phyloP scores from a whole-genome alignment of 495 filamentous ascomycete species.

The Lindgomyces ingoldianus region DNA sequence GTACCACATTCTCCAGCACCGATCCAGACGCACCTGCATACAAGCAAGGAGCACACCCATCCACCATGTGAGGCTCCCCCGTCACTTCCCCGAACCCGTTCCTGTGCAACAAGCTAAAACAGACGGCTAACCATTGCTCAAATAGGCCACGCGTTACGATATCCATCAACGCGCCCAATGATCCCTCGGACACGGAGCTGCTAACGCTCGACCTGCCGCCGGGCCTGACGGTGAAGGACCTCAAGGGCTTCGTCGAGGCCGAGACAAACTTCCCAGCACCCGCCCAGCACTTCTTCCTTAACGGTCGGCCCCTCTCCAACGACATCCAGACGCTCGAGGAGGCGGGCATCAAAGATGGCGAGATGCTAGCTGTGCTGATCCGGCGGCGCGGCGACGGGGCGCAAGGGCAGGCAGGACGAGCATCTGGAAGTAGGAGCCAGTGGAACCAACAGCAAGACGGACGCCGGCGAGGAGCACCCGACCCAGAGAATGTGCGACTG shows the following conservation, averaged over 20 bases:
- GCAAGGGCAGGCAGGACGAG: slow-evolving; percentile 28
- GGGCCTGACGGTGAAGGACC: slow-evolving; percentile 79
- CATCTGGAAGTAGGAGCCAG: neutral
- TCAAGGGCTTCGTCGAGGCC: slow-evolving; percentile 77
- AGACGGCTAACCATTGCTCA: slow-evolving; percentile 33
- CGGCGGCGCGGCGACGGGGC: slow-evolving; percentile 31
- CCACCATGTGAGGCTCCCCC: slow-evolving; percentile 17
- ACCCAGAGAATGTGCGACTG: slow-evolving; percentile 80
- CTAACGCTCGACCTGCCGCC: slow-evolving; percentile 80
- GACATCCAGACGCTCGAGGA: slow-evolving; percentile 77
- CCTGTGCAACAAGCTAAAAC: slow-evolving; percentile 31
- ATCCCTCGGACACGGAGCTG: slow-evolving; percentile 69
- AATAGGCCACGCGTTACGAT: slow-evolving; percentile 74
- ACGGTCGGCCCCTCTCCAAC: slow-evolving; percentile 76
- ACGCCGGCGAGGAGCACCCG: slow-evolving; percentile 39
- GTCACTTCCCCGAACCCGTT: slow-evolving; percentile 35
- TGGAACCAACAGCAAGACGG: neutral
- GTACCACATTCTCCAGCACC: slow-evolving; percentile 34
- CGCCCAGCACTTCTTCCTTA: slow-evolving; percentile 79
- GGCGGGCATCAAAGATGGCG: slow-evolving; percentile 81
- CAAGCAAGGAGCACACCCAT: slow-evolving; percentile 32
- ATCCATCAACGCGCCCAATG: slow-evolving; percentile 71
- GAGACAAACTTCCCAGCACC: slow-evolving; percentile 60
- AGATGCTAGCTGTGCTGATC: slow-evolving; percentile 87
- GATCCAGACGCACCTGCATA: slow-evolving; percentile 38